phyloP scores from a whole-genome alignment of 768 basidiomycete species.

The Pleurotus pulmonarius region DNA sequence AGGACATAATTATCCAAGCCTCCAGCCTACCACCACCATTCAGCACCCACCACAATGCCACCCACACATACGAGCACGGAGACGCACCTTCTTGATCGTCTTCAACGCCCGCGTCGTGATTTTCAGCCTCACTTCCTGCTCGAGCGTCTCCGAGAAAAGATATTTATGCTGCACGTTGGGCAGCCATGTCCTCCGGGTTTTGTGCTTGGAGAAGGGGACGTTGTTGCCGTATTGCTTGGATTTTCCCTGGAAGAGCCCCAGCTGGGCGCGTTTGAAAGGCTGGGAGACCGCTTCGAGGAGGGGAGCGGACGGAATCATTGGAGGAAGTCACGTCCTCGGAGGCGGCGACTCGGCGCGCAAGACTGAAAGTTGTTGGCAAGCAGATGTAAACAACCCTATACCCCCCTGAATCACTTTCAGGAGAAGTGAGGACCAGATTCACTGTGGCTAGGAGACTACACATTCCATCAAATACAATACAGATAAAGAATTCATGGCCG shows the following conservation, averaged over 20 bases:
- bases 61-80: background rate
- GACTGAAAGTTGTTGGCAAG: too few species aligned
- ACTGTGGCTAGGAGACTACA: too few species aligned
- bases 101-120: conserved; percentile 73
- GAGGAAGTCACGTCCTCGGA: background rate
- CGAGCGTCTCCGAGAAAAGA: conserved; percentile 63
- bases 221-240: conserved; percentile 82
- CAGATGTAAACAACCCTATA: too few species aligned
- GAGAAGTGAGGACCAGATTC: too few species aligned
- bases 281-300: conserved; percentile 35
- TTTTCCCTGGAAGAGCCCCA: conserved; percentile 82
- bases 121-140: conserved; percentile 56
- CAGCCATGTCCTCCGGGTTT: conserved; percentile 84
- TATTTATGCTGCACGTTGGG: conserved; percentile 84
- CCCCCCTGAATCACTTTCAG: too few species aligned
- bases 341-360: background rate
- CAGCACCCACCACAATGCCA: background rate
- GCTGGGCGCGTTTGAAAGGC: conserved; percentile 78
- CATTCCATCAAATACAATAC: too few species aligned
- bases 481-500: too few species aligned
- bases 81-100: conserved; percentile 77
- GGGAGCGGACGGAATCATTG: conserved; percentile 4
- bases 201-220: conserved; percentile 84
- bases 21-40: conserved; percentile 43
- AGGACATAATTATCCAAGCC: conserved; percentile 69